phyloP scores from a whole-genome alignment of 2,329 filamentous ascomycete genomes.

The Pestalotiopsis fici region DNA sequence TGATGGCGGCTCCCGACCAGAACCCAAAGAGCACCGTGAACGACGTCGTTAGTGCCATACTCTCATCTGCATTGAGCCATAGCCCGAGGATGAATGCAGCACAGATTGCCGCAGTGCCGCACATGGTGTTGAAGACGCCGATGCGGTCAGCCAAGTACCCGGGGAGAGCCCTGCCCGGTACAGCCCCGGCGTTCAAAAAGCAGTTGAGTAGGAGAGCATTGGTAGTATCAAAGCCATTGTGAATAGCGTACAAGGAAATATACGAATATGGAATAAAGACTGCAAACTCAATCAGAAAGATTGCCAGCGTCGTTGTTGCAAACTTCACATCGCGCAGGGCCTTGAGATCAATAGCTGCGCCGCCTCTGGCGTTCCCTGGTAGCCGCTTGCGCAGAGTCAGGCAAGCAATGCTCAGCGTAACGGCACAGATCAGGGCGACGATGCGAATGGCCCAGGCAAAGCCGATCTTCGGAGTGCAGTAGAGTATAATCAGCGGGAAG shows the following conservation, averaged over 20 bases:
- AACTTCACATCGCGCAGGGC: constrained; percentile 42
- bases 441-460: constrained; percentile 35
- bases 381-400: constrained; percentile 26
- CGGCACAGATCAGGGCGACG: constrained; percentile 28
- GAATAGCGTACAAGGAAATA: constrained; percentile 45
- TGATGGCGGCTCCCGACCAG: constrained; percentile 48
- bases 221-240: background rate
- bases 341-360: constrained; percentile 34
- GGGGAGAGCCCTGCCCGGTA: constrained; percentile 65
- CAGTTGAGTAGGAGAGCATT: constrained; percentile 51
- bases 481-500: constrained; percentile 33
- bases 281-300: constrained; percentile 49
- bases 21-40: constrained; percentile 49
- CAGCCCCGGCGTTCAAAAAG: constrained; percentile 67
- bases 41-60: constrained; percentile 38
- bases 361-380: constrained; percentile 37
- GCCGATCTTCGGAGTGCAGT: constrained; percentile 26
- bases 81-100: constrained; percentile 42
- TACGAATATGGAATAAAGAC: constrained; percentile 48
- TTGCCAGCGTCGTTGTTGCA: constrained; percentile 38
- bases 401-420: constrained; percentile 24
- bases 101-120: constrained; percentile 53
- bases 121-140: constrained; percentile 69
- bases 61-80: constrained; percentile 45
- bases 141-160: constrained; percentile 66